These are phyloP conservation scores for Neurospora sp. DNA, from an alignment of 2,329 filamentous ascomycete genomes.

Conservation along the genomic window DNA sequence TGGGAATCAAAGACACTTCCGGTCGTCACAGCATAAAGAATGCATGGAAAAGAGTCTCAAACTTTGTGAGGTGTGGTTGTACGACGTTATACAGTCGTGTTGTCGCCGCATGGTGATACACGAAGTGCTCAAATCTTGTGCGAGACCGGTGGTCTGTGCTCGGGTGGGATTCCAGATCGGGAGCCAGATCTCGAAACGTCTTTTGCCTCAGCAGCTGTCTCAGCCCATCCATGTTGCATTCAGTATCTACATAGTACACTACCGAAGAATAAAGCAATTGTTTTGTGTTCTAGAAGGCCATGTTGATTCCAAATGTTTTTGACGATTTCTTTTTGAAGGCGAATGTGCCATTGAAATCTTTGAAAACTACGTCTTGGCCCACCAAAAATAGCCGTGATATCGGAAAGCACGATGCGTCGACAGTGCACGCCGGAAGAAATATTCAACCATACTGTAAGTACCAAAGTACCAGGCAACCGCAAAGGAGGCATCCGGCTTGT, in stretches of 20 bases:
- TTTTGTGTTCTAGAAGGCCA: not conserved
- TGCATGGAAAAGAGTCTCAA: not conserved
- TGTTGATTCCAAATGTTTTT: not conserved
- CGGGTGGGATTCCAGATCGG: not conserved
- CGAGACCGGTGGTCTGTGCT: not conserved
- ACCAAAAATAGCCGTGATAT: not conserved
- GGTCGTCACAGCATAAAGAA: not conserved
- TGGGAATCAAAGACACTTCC: not conserved
- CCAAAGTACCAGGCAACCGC: not conserved
- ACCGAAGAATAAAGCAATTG: not conserved
- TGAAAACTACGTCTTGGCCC: not conserved
- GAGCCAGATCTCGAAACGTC: not conserved
- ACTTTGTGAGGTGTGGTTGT: not conserved
- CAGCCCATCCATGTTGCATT: not conserved
- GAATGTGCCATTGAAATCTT: not conserved
- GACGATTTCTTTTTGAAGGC: not conserved
- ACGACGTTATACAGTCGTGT: not conserved
- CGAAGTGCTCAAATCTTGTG: not conserved
- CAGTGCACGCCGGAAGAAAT: not conserved
- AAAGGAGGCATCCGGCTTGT: constrained; percentile 7
- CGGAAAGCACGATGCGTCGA: not conserved
- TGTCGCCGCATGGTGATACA: not conserved
- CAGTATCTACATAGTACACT: too few relatives aligned
- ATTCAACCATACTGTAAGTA: not conserved
- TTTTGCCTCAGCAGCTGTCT: not conserved